Evolutionary conservation across 768 basidiomycete species (phyloP).

Genomic region (Leucosporidium creatinivorum): DNA sequence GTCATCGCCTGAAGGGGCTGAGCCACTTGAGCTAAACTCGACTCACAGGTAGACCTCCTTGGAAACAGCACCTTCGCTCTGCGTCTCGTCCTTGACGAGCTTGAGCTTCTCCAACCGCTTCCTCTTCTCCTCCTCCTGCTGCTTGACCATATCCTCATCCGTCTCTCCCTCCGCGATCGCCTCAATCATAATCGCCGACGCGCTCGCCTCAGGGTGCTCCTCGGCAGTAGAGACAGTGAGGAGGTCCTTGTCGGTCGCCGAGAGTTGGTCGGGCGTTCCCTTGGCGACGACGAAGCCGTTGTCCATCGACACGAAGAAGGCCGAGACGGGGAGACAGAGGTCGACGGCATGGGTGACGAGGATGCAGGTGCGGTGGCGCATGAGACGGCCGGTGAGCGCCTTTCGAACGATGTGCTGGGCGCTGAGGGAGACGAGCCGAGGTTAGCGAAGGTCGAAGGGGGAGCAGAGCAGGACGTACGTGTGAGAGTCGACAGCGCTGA

Average conservation of each 20-base stretch:
- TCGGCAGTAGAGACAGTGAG: background rate
- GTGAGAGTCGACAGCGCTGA: slow-evolving; percentile 50
- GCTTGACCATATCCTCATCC: background rate
- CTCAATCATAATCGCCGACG: slow-evolving; percentile 19
- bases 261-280: slow-evolving; percentile 7
- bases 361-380: slow-evolving; percentile 71
- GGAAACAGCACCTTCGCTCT: slow-evolving; percentile 10
- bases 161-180: slow-evolving; percentile 9
- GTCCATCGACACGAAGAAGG: slow-evolving; percentile 50
- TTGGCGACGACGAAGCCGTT: slow-evolving; percentile 17
- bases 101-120: slow-evolving; percentile 16
- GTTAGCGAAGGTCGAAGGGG: background rate
- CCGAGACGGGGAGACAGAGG: slow-evolving; percentile 69
- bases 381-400: slow-evolving; percentile 70
- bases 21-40: too few relatives aligned
- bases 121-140: slow-evolving; percentile 14
- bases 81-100: slow-evolving; percentile 31
- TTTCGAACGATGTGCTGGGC: slow-evolving; percentile 72
- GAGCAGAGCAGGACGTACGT: slow-evolving; percentile 52
- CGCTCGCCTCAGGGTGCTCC: slow-evolving; percentile 17
- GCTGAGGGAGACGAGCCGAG: slow-evolving; percentile 44
- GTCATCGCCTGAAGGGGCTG: too few relatives aligned
- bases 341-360: slow-evolving; percentile 93
- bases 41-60: background rate
- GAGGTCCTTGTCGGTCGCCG: background rate